These are phyloP conservation scores for Plenodomus lindquistii DNA, from an alignment of 2,329 filamentous ascomycete species.

Conservation along the genomic window DNA sequence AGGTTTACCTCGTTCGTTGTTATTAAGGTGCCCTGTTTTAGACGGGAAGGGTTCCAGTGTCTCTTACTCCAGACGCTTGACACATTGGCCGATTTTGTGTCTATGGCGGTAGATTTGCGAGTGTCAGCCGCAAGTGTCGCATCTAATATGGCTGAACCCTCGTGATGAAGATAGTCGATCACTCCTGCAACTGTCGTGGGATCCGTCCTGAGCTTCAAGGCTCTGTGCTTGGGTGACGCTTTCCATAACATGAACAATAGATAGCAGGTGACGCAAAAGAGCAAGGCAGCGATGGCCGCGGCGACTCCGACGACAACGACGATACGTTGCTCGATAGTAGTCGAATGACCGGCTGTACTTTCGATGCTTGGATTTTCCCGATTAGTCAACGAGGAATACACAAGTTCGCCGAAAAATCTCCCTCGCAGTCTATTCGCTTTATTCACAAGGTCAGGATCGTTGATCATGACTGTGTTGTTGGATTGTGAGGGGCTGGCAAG, in stretches of 20 bases:
- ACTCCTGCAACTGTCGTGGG: background rate
- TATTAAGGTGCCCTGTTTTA: background rate
- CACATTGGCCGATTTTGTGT: background rate
- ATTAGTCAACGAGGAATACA: background rate
- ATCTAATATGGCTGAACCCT: background rate
- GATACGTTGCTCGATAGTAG: slow-evolving; percentile 10
- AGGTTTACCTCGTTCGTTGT: background rate
- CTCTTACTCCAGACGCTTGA: background rate
- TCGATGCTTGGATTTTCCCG: background rate
- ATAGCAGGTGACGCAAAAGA: slow-evolving; percentile 10
- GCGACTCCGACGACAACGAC: slow-evolving; percentile 17
- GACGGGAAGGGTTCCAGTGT: background rate
- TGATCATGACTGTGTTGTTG: slow-evolving; percentile 1
- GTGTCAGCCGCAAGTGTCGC: background rate
- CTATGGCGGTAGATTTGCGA: background rate
- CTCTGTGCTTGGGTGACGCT: slow-evolving; percentile 3
- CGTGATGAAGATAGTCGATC: background rate
- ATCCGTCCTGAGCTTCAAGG: background rate
- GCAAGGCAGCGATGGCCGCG: slow-evolving; percentile 13
- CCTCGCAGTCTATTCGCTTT: slow-evolving; percentile 10
- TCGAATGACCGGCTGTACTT: slow-evolving; percentile 2
- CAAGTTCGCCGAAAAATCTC: slow-evolving; percentile 21
- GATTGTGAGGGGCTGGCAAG: background rate
- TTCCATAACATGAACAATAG: slow-evolving; percentile 6
- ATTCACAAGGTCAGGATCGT: background rate